Base-by-base conservation (phyloP, 441 rosid species). In the Dalechampia spathulata region DNA sequence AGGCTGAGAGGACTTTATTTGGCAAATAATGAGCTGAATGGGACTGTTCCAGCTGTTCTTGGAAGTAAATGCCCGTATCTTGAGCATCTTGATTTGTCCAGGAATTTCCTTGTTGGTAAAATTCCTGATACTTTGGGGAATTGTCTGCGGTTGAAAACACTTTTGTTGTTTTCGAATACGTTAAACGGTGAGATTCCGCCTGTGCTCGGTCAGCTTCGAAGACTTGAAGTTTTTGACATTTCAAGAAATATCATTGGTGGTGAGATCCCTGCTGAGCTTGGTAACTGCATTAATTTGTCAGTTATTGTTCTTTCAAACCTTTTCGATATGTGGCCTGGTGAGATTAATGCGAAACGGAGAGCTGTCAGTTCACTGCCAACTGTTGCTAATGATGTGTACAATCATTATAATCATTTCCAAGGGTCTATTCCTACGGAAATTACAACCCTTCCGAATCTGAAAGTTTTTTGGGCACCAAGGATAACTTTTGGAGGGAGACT, bases 71-170 rank as follows among this genome's bases (percentile, higher is more conserved):
- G 93, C 30, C 49, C 25, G 37, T 67, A 66, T 49, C 83, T 85
- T 38, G 77, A 80, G 64, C 79, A 72, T 69, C 74, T 85, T 71
- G 87, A 85, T 72, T 62, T 85, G 67, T 85, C 87, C 1, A 83
- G 82, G 43, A 85, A 85, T 68, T 67, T 36, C 54, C 70, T 85
- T 14, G 28, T 41, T 21, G 82, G 87, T 36, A 28, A 61, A 48
- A 75, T 85, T 40, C 83, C 87, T 5, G 41, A 41, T 30, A 61
- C 75, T 65, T 71, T 85, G 64, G 90, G 83, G 48, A 66, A 65
- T 30, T 83, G 90, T 52, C 49, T 28, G 40, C 61, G 53, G 52
- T 48, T 85, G 66, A 60, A 56, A 62, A 65, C 78, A 0, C 67
- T 85, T 60, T 53, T 83, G 65, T 51, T 85, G 71, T 75, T 62